Evolutionary conservation across 768 basidiomycete species (phyloP).

Genomic region (Cystofilobasidium ferigula): DNA sequence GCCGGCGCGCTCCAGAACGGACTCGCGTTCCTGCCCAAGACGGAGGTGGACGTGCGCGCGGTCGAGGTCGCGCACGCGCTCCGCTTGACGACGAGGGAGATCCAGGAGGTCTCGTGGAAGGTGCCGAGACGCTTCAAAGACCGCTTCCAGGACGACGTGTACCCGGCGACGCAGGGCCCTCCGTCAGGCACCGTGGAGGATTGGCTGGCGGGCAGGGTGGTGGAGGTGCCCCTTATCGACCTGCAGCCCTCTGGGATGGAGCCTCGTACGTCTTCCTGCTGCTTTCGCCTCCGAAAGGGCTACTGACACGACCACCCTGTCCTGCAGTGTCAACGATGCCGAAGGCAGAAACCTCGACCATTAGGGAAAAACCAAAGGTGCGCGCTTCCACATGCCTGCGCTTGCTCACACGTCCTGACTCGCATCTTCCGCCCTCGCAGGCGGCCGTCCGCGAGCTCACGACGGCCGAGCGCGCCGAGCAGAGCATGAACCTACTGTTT

Average conservation of each 20-base stretch:
- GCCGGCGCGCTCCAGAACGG: conserved; percentile 35
- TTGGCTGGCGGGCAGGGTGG: conserved; percentile 34
- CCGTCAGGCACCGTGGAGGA: conserved; percentile 28
- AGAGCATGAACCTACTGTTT: conserved; percentile 38
- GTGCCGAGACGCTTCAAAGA: conserved; percentile 36
- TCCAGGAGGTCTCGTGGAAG: conserved; percentile 37
- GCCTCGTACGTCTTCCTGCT: conserved; percentile 29
- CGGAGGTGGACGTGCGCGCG: conserved; percentile 35
- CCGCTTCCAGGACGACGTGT: conserved; percentile 39
- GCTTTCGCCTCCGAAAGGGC: too few relatives aligned
- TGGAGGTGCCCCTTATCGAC: conserved; percentile 21
- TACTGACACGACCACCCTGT: not conserved
- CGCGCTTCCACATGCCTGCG: not conserved
- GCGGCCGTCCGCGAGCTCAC: conserved; percentile 33
- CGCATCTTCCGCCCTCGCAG: not conserved
- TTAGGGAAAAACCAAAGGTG: conserved; percentile 30
- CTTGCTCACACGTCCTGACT: too few relatives aligned
- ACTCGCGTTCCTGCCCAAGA: conserved; percentile 35
- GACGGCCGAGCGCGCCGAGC: conserved; percentile 35
- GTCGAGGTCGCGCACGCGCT: conserved; percentile 36
- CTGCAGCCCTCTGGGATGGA: conserved; percentile 37
- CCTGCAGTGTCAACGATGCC: conserved; percentile 38
- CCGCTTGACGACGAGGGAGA: conserved; percentile 34
- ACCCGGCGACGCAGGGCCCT: conserved; percentile 33
- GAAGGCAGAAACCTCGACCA: conserved; percentile 26